Evolutionary conservation across 805 yeast species (phyloP), one percentile per base, ranked within the genome.

Genomic region (Ascoidea rubescens): DNA sequence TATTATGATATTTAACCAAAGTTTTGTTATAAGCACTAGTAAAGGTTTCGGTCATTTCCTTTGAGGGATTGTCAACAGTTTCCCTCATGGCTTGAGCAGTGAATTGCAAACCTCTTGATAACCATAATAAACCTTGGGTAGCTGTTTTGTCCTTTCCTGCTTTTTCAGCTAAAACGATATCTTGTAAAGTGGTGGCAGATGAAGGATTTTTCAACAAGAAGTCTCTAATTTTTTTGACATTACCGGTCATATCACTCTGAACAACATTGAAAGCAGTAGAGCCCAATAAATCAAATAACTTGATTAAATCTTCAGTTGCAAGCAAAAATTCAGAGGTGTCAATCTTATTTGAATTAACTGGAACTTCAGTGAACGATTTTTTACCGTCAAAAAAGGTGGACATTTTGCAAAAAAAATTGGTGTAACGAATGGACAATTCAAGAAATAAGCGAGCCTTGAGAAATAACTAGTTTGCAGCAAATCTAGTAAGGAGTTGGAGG

Each of bases 51-150:
- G 84, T 71, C 64, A 88, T 73, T 69, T 88, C 96, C 53, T 65
- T 66, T 49, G 59, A 56, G 48, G 87, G 82, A 60, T 77, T 71
- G 56, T 76, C 77, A 50, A 86, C 74, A 48, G 88, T 85, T 66
- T 84, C 87, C 62, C 90, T 75, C 82, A 88, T 80, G 45, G 96
- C 93, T 58, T 74, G 82, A 17, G 95, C 90, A n/a, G 96, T 88
- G 73, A 88, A 89, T 64, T 85, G 83, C 60, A 88, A 77, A 21
- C 96, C 96, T 62, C 91, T 73, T 48, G 82, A 74, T 59, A 88
- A 76, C 96, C 96, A 88, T 60, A 88, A 70, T 58, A 88, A 75
- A 45, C 95, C 96, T 68, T 89, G 96, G 10, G 96, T 88, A 46
- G 96, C 95, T 55, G 82, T 80, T 66, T 82, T 85, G 52, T 70